Percentiles rank a stretch among this genome's conserved stretches.
Evolutionary conservation across 176 grass and related monocot species (phyloP).

Genomic region (Stipa capillata): DNA sequence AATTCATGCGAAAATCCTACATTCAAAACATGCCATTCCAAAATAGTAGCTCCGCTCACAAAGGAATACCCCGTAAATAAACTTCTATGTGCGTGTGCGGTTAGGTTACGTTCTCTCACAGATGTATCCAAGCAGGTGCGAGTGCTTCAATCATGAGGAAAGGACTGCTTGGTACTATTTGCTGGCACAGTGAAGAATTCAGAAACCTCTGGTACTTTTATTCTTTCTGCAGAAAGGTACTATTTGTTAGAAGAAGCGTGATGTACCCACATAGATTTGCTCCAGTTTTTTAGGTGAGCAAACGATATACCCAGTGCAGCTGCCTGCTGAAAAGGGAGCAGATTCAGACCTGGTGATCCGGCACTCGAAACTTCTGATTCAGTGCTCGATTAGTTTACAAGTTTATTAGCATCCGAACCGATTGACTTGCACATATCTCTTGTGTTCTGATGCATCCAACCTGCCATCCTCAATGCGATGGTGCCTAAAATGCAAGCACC

Average conservation of each 20-base stretch:
- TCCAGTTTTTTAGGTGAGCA: not conserved
- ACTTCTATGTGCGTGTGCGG: not conserved
- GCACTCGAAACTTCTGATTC: not conserved
- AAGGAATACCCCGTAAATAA: too few species aligned
- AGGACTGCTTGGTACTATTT: not conserved
- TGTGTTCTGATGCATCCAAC: not conserved
- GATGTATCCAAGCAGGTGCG: not conserved
- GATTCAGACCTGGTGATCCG: not conserved
- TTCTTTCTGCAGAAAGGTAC: not conserved
- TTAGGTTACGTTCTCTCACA: not conserved
- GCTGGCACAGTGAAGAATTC: not conserved
- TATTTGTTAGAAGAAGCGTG: not conserved
- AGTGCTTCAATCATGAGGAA: not conserved
- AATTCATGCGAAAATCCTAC: too few species aligned
- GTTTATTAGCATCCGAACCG: not conserved
- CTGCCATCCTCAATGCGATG: too few species aligned
- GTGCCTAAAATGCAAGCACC: too few species aligned
- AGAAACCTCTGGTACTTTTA: not conserved
- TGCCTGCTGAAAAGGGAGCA: not conserved
- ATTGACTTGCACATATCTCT: not conserved
- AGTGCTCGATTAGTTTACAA: not conserved
- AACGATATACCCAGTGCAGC: not conserved
- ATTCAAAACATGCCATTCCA: too few species aligned
- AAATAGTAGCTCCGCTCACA: too few species aligned
- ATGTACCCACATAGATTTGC: not conserved